Percentiles rank a stretch among this genome's conserved stretches.
Conservation (phyloP, 2,329 filamentous ascomycete genomes). For the Colletotrichum sp. region DNA sequence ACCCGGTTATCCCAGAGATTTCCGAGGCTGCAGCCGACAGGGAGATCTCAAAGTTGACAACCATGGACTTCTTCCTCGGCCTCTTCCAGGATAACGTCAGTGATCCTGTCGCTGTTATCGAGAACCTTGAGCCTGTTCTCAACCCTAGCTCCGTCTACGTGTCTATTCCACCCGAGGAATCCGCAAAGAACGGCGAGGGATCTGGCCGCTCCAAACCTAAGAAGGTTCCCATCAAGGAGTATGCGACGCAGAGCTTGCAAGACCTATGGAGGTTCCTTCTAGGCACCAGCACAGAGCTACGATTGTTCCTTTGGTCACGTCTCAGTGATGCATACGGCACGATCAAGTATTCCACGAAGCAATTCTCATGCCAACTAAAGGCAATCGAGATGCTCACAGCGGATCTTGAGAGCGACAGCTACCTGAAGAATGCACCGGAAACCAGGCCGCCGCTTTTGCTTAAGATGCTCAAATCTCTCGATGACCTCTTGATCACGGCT, state of each 20-base stretch:
- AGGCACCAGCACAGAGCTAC: constrained; percentile 80
- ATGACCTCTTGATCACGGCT: constrained; percentile 75
- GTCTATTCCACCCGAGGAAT: constrained; percentile 18
- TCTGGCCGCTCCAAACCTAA: constrained; percentile 18
- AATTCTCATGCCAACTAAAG: constrained; percentile 84
- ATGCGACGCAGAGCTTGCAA: constrained; percentile 62
- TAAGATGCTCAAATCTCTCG: constrained; percentile 78
- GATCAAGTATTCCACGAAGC: constrained; percentile 86
- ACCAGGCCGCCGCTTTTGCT: constrained; percentile 75
- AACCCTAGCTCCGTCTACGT: constrained; percentile 69
- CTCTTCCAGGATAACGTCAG: constrained; percentile 85
- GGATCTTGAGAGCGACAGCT: constrained; percentile 67
- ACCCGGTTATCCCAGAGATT: constrained; percentile 85
- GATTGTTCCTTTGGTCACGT: constrained; percentile 87
- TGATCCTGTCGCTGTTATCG: constrained; percentile 84
- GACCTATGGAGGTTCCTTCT: constrained; percentile 88
- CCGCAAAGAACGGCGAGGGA: constrained; percentile 17
- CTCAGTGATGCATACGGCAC: constrained; percentile 87
- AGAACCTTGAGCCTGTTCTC: constrained; percentile 89
- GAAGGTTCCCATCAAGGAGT: constrained; percentile 52
- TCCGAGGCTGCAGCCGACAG: constrained; percentile 84
- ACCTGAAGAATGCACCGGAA: constrained; percentile 61
- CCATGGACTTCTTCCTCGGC: constrained; percentile 93
- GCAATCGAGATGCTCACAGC: constrained; percentile 83
- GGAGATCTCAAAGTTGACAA: constrained; percentile 90